phyloP scores from a whole-genome alignment of 1,284 basidiomycete genomes.

The Melampsora americana region DNA sequence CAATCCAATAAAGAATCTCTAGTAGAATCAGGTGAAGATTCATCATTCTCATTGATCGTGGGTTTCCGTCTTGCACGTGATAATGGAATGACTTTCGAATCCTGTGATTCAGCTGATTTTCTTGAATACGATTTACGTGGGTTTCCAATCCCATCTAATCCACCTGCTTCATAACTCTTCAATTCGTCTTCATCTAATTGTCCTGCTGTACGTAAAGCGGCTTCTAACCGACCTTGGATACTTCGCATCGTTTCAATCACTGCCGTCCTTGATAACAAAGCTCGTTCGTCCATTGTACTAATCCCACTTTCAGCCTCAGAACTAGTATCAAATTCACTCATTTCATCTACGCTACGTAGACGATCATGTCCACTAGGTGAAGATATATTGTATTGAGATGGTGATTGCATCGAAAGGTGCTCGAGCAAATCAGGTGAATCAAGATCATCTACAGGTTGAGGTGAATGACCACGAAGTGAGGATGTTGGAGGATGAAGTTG shows the following conservation, averaged over 20 bases:
- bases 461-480: neutral
- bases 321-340: constrained; percentile 22
- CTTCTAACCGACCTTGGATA: constrained; percentile 46
- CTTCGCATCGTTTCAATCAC: constrained; percentile 46
- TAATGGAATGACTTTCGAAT: constrained; percentile 30
- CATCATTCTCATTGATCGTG: neutral
- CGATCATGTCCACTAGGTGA: neutral
- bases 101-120: constrained; percentile 35
- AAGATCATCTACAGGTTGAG: neutral
- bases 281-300: constrained; percentile 23
- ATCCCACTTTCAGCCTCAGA: constrained; percentile 20
- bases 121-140: constrained; percentile 15
- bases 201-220: constrained; percentile 45
- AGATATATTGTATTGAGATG: neutral
- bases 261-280: constrained; percentile 40
- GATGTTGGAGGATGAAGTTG: neutral
- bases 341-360: neutral
- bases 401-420: neutral
- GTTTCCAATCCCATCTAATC: neutral
- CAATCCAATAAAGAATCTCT: constrained; percentile 1
- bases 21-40: neutral
- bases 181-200: constrained; percentile 42
- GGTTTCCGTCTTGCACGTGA: constrained; percentile 34
- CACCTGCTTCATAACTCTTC: constrained; percentile 27
- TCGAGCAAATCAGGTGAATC: neutral